These are phyloP conservation scores for Dichotomopilus funicola DNA, from an alignment of 2,329 filamentous ascomycete species.

Conservation along the genomic window DNA sequence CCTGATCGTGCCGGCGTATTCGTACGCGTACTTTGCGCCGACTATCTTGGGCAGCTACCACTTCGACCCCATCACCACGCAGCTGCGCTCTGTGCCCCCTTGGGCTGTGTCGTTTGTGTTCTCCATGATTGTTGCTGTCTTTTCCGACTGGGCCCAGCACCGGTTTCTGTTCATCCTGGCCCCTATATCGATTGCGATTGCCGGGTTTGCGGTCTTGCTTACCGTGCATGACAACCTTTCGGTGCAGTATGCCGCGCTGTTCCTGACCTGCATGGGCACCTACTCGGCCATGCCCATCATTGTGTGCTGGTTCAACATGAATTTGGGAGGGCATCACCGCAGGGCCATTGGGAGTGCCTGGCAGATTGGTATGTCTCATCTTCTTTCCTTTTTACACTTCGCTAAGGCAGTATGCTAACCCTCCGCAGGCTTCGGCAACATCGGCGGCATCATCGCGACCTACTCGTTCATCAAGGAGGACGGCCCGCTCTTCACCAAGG, in stretches of 20 bases:
- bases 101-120: constrained; percentile 69
- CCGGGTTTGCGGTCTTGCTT: constrained; percentile 70
- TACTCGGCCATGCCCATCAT: constrained; percentile 89
- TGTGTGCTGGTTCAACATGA: constrained; percentile 79
- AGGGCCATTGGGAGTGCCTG: constrained; percentile 65
- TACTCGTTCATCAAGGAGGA: constrained; percentile 63
- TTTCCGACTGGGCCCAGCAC: constrained; percentile 66
- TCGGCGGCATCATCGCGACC: constrained; percentile 72
- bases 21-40: constrained; percentile 72
- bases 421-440: constrained; percentile 58
- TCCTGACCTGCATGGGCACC: constrained; percentile 70
- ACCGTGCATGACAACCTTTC: constrained; percentile 59
- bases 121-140: constrained; percentile 64
- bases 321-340: constrained; percentile 65
- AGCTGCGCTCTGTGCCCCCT: constrained; percentile 52
- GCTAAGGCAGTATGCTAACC: not conserved
- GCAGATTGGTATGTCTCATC: constrained; percentile 51
- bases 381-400: not conserved
- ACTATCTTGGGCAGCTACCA: constrained; percentile 63
- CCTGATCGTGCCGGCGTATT: constrained; percentile 68
- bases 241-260: constrained; percentile 72
- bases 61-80: constrained; percentile 52
- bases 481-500: constrained; percentile 60
- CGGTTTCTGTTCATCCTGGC: constrained; percentile 67
- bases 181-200: constrained; percentile 61